phyloP scores from a whole-genome alignment of 805 yeast genomes.

The Pachysolen tannophilus region DNA sequence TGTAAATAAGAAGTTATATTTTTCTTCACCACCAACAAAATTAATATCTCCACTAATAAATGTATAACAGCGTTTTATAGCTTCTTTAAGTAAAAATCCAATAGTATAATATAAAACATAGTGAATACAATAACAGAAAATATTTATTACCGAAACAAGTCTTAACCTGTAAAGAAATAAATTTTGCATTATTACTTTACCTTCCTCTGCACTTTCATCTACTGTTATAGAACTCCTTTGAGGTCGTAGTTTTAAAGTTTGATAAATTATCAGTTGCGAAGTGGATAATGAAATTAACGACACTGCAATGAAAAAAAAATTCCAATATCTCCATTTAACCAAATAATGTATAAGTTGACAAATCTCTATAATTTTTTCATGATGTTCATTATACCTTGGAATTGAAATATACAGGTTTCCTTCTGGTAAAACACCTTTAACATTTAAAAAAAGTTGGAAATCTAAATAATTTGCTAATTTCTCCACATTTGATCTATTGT shows the following conservation, averaged over 20 bases:
- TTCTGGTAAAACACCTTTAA: background rate
- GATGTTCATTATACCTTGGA: background rate
- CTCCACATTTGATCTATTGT: background rate
- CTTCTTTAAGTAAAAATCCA: background rate
- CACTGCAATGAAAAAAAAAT: background rate
- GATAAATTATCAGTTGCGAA: background rate
- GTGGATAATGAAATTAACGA: background rate
- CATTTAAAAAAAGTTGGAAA: background rate
- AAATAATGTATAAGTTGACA: background rate
- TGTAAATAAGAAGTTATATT: background rate
- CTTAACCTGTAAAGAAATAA: background rate
- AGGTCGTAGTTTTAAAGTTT: background rate
- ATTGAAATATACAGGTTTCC: background rate
- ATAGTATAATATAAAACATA: background rate
- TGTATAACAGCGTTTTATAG: background rate
- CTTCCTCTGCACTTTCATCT: background rate
- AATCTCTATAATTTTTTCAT: background rate
- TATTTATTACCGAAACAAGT: background rate
- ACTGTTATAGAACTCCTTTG: background rate
- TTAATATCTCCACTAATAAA: background rate
- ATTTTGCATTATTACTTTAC: no score
- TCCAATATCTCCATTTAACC: background rate
- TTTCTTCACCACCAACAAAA: background rate
- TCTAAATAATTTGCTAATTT: background rate
- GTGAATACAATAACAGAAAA: background rate